phyloP scores from a whole-genome alignment of 176 grass and related monocot genomes.

The Hyparrhenia diplandra region DNA sequence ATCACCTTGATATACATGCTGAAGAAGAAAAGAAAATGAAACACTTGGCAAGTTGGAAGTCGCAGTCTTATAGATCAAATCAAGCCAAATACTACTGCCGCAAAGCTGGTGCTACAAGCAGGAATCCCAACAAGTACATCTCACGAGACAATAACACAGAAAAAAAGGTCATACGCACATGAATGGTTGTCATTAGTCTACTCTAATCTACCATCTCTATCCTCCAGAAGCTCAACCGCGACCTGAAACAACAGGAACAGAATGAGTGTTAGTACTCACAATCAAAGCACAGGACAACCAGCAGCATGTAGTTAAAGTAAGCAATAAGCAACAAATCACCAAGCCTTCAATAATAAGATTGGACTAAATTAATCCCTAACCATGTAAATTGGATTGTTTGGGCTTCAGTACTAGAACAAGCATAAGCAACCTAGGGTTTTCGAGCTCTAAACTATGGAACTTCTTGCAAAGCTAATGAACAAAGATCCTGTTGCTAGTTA shows the following conservation, averaged over 20 bases:
- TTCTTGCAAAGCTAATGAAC: constrained; percentile 11
- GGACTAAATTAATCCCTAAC: neutral
- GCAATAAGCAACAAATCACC: neutral
- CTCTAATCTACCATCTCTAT: neutral
- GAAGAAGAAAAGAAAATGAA: neutral
- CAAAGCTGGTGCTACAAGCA: neutral
- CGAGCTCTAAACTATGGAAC: neutral
- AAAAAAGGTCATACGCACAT: neutral
- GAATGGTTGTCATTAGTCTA: neutral
- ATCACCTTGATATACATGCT: neutral
- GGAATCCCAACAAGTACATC: neutral
- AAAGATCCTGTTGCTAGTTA: neutral
- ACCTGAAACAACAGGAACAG: constrained; percentile 6
- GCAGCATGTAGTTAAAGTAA: neutral
- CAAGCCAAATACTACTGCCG: neutral
- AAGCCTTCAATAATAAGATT: neutral
- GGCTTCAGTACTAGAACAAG: neutral
- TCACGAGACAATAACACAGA: neutral
- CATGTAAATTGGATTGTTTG: neutral
- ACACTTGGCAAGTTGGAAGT: neutral
- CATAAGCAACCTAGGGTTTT: neutral
- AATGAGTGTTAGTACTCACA: neutral
- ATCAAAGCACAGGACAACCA: neutral
- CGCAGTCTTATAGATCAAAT: neutral
- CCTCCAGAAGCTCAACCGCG: neutral